Percentiles rank a stretch among this genome's conserved stretches.
phyloP scores from a whole-genome alignment of 1,284 basidiomycete genomes.

The Phellinidium pouzarii region DNA sequence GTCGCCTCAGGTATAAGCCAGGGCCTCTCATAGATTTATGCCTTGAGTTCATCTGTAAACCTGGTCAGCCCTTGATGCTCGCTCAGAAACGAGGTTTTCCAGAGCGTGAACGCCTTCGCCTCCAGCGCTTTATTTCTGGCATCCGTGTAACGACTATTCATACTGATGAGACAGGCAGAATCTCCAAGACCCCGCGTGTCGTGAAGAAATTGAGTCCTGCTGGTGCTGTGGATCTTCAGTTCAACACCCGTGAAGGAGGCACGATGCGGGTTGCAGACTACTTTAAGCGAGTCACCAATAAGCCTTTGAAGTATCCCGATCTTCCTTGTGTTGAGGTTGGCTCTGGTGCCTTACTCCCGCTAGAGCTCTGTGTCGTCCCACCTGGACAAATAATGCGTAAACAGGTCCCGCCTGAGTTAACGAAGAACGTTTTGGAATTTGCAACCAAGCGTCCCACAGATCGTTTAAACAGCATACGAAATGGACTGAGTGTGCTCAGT shows the following conservation, averaged over 20 bases:
- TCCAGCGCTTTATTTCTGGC: conserved; percentile 58
- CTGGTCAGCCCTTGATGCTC: conserved; percentile 34
- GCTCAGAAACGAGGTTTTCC: conserved; percentile 40
- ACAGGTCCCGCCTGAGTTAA: conserved; percentile 62
- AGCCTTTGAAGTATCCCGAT: conserved; percentile 47
- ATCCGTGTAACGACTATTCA: conserved; percentile 44
- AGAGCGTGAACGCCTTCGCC: conserved; percentile 49
- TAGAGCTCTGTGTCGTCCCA: conserved; percentile 60
- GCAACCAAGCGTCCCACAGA: conserved; percentile 61
- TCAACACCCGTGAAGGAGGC: conserved; percentile 48
- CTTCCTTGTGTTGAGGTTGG: conserved; percentile 62
- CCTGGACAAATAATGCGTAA: conserved; percentile 70
- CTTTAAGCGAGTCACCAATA: conserved; percentile 45
- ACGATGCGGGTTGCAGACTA: conserved; percentile 55
- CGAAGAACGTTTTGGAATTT: conserved; percentile 59
- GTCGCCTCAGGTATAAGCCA: conserved; percentile 41
- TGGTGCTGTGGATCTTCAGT: conserved; percentile 45
- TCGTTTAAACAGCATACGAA: conserved; percentile 51
- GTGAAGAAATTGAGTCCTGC: conserved; percentile 26
- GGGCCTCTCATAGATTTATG: conserved; percentile 46
- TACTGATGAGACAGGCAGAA: conserved; percentile 31
- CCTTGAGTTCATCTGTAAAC: conserved; percentile 43
- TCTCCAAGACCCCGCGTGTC: conserved; percentile 36
- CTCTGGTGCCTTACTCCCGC: conserved; percentile 56
- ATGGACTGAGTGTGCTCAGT: conserved; percentile 51